Conservation (phyloP, 805 yeast genomes). For the Spathaspora boniae region DNA sequence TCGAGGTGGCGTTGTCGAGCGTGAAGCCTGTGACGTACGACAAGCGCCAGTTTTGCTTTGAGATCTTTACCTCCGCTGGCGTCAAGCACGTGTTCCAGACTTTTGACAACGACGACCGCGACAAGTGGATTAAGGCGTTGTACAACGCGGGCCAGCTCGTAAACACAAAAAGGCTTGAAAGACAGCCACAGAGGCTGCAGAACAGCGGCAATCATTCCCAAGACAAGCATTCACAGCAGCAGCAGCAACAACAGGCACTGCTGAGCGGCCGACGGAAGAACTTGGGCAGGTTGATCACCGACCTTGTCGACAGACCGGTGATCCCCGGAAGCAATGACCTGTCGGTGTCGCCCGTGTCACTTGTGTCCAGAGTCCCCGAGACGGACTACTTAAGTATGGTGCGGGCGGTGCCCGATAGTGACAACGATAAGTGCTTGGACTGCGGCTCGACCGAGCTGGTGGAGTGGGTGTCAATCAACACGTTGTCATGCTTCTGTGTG, state of each 20-base stretch:
- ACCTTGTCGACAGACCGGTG: conserved; percentile 13
- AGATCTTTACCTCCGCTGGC: conserved; percentile 67
- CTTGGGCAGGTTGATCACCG: conserved; percentile 3
- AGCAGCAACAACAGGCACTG: background rate
- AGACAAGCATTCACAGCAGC: background rate
- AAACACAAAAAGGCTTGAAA: conserved; percentile 17
- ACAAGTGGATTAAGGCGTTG: conserved; percentile 64
- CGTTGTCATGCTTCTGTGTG: conserved; percentile 71
- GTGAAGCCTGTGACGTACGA: conserved; percentile 48
- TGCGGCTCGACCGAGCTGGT: conserved; percentile 64
- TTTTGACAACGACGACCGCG: conserved; percentile 60
- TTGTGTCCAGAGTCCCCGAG: conserved; percentile 22
- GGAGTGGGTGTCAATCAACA: conserved; percentile 84
- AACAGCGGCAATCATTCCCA: conserved; percentile 3
- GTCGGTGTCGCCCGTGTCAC: conserved; percentile 31
- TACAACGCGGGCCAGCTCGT: conserved; percentile 54
- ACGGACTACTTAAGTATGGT: conserved; percentile 36
- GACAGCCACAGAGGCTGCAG: conserved; percentile 6
- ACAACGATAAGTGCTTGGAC: conserved; percentile 72
- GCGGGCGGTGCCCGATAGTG: conserved; percentile 38
- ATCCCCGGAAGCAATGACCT: conserved; percentile 11
- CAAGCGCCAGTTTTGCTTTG: conserved; percentile 60
- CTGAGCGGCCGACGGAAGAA: conserved; percentile 1
- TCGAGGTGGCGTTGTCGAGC: conserved; percentile 67
- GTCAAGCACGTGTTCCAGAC: conserved; percentile 73